Base-by-base conservation (phyloP, 441 rosid species). In the Adansonia madagascariensis region DNA sequence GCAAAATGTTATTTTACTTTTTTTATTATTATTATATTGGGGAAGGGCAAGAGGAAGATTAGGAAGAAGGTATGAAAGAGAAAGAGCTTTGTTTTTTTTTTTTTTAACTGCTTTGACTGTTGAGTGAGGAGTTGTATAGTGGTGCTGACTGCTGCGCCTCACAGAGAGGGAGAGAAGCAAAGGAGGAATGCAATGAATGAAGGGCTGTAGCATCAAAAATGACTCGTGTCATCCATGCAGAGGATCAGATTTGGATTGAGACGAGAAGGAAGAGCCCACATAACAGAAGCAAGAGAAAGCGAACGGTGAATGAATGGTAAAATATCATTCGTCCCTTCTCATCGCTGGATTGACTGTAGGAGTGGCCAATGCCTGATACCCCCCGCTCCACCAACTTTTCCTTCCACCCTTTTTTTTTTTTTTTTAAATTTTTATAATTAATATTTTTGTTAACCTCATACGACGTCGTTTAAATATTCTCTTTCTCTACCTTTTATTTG, bases 181-280 rank as follows among this genome's bases (percentile, higher is more conserved):
- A 1, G 71, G 20, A 17, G 11, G 70, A 8, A 65, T n/a, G 39
- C 22, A 65, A 14, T 0, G 6, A 39, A 15, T 31, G 4, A 31
- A 31, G 39, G 14, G 49, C 18, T 1, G 44, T 44, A 43, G 24
- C 22, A 4, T 65, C 24, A 1, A n/a, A 5, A 31, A 31, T 20
- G 15, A 52, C 74, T 52, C 74, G 74, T 27, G 74, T 71, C 47
- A 8, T 1, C 0, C 61, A 71, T 71, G 74, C 47, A 52, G 20
- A 71, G 41, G 4, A 53, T 49, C 60, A 52, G 44, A 8, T 57
- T 8, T 18, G 62, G 1, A 57, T 2, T 18, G 14, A 10, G 56
- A 4, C 2, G 17, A 47, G 73, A 10, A 52, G n/a, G 8, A 0
- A 22, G 60, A 52, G 24, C 46, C 74, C 56, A 49, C 56, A 47